Conservation (phyloP, 306 rosid genomes). For the Cicer arietinum region DNA sequence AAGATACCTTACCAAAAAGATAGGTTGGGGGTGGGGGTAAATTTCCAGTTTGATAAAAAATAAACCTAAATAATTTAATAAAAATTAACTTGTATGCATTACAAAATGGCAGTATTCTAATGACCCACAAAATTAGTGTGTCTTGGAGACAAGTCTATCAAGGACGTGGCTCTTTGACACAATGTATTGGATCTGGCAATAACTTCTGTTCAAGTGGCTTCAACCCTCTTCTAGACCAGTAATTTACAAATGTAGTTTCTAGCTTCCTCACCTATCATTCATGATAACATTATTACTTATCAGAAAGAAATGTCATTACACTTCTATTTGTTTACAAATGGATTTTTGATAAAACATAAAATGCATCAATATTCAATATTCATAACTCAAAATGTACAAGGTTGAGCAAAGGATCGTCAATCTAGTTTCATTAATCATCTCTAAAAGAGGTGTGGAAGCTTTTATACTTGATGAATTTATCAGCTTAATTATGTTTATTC, state of each 20-base stretch:
- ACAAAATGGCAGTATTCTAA: constrained; percentile 21
- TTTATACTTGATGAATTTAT: constrained; percentile 13
- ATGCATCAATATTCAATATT: constrained; percentile 14
- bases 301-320: constrained; percentile 7
- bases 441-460: constrained; percentile 14
- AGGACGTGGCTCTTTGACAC: constrained; percentile 62
- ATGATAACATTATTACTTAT: constrained; percentile 17
- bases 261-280: constrained; percentile 72
- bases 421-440: constrained; percentile 1
- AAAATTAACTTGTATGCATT: constrained; percentile 42
- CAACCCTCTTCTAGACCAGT: constrained; percentile 78
- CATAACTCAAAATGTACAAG: not conserved
- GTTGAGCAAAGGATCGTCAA: too few species aligned
- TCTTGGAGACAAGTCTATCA: constrained; percentile 31
- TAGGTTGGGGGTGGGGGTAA: not conserved
- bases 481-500: not conserved
- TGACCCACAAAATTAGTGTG: not conserved
- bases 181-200: constrained; percentile 62
- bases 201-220: constrained; percentile 67
- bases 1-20: not conserved
- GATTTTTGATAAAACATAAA: constrained; percentile 12
- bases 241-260: constrained; percentile 66
- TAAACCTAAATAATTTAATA: not conserved
- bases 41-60: not conserved
- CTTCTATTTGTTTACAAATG: not conserved